A percentile compares a stretch with the other conserved stretches of the same genome.
Evolutionary conservation across 352 stramenopile genomes (phyloP).

Genomic region (Phytophthora cactorum): DNA sequence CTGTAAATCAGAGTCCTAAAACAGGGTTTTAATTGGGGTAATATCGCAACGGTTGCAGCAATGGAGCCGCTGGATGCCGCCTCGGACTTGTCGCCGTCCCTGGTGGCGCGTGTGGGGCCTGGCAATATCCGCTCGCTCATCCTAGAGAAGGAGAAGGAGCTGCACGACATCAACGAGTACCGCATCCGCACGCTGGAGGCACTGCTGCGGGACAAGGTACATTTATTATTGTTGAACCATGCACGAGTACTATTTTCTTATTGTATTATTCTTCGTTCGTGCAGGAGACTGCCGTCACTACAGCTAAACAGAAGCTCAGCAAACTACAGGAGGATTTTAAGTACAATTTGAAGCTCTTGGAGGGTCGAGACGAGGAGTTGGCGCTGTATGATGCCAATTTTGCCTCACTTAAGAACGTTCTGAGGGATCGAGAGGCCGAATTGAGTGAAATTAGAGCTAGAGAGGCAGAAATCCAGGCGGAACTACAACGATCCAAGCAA

Average conservation of each 20-base stretch:
- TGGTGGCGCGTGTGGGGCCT: conserved; percentile 44
- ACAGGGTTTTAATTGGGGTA: background rate
- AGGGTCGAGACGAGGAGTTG: conserved; percentile 91
- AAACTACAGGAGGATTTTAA: conserved; percentile 94
- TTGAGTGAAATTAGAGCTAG: conserved; percentile 71
- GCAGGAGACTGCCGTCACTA: conserved; percentile 46
- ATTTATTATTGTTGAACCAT: conserved; percentile 5
- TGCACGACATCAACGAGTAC: conserved; percentile 94
- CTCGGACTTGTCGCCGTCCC: conserved; percentile 17
- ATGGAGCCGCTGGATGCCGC: conserved; percentile 9
- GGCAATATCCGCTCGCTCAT: conserved; percentile 89
- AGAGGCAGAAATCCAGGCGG: conserved; percentile 54
- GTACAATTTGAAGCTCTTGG: conserved; percentile 93
- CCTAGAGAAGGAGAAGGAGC: conserved; percentile 90
- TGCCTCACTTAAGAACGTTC: conserved; percentile 68
- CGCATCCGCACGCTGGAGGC: conserved; percentile 82
- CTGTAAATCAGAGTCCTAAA: background rate
- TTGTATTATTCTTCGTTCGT: background rate
- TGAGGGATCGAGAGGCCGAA: conserved; percentile 79
- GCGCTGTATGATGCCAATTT: conserved; percentile 89
- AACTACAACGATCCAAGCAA: conserved; percentile 58
- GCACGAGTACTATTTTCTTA: conserved; percentile 5
- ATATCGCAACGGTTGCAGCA: background rate
- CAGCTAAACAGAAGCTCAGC: conserved; percentile 76
- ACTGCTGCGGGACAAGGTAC: conserved; percentile 79